A percentile compares a stretch with the other conserved stretches of the same genome.
Evolutionary conservation across 345 rosid genomes (phyloP).

Genomic region (Murraya paniculata): DNA sequence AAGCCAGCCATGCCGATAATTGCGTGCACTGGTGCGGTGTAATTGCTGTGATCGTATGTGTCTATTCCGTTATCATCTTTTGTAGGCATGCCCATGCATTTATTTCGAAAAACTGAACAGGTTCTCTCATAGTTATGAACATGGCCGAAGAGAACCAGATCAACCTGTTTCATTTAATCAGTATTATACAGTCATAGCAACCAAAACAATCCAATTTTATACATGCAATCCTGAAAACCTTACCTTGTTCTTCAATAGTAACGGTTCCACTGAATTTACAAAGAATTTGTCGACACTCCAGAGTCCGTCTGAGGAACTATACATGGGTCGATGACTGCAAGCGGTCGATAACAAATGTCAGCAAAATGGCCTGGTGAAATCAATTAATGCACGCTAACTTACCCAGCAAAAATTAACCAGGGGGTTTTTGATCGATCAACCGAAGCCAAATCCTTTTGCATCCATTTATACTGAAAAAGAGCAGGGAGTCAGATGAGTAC

Average conservation of each 20-base stretch:
- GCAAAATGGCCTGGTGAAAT: not conserved
- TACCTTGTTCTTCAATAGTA: constrained; percentile 48
- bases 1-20: constrained; percentile 76
- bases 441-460: constrained; percentile 50
- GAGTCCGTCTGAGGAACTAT: constrained; percentile 23
- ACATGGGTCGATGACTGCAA: constrained; percentile 73
- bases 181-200: not conserved
- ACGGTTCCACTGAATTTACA: constrained; percentile 38
- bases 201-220: not conserved
- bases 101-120: constrained; percentile 40
- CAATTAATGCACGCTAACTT: constrained; percentile 4
- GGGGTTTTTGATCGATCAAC: constrained; percentile 59
- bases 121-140: constrained; percentile 75
- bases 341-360: not conserved
- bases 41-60: constrained; percentile 53
- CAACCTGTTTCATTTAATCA: constrained; percentile 41
- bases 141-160: constrained; percentile 59
- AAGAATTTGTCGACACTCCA: constrained; percentile 19
- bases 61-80: constrained; percentile 44
- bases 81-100: constrained; percentile 49
- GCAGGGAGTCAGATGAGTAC: not conserved
- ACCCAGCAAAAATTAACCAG: constrained; percentile 63
- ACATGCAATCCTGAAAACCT: not conserved
- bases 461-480: constrained; percentile 47
- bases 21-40: constrained; percentile 57